phyloP scores from a whole-genome alignment of 1,139 yeast genomes.

The Geotrichum bryndzae region DNA sequence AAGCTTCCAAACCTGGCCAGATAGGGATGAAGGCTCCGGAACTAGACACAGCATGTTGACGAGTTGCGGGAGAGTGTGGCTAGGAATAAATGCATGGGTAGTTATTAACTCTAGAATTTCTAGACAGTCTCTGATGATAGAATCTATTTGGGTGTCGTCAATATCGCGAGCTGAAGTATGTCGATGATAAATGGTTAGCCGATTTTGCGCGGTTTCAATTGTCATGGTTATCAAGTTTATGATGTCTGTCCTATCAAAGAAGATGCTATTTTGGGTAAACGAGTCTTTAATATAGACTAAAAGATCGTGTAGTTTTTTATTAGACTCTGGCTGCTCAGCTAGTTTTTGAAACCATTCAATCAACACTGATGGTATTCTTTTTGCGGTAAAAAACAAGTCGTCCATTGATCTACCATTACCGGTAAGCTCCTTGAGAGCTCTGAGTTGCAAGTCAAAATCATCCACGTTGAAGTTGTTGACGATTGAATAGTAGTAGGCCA shows the following conservation, averaged over 20 bases:
- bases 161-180: not conserved
- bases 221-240: not conserved
- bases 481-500: slow-evolving; percentile 58
- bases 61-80: slow-evolving; percentile 36
- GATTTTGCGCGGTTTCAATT: slow-evolving; percentile 30
- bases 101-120: slow-evolving; percentile 44
- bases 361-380: slow-evolving; percentile 43
- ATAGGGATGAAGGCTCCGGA: slow-evolving; percentile 29
- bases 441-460: slow-evolving; percentile 54
- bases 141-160: slow-evolving; percentile 13
- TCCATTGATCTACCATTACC: slow-evolving; percentile 56
- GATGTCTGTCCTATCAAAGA: slow-evolving; percentile 31
- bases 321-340: slow-evolving; percentile 27
- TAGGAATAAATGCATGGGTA: slow-evolving; percentile 46
- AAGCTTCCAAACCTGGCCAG: slow-evolving; percentile 40
- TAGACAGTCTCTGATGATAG: slow-evolving; percentile 43
- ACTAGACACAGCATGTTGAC: slow-evolving; percentile 49
- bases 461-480: slow-evolving; percentile 43
- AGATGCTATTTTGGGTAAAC: slow-evolving; percentile 45
- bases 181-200: not conserved
- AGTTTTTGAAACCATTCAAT: slow-evolving; percentile 35
- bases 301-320: slow-evolving; percentile 34
- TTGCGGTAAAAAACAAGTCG: slow-evolving; percentile 47
- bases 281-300: slow-evolving; percentile 42
- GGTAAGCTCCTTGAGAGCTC: slow-evolving; percentile 50